phyloP scores from a whole-genome alignment of 495 filamentous ascomycete species.

The Parathielavia hyrcaniae region DNA sequence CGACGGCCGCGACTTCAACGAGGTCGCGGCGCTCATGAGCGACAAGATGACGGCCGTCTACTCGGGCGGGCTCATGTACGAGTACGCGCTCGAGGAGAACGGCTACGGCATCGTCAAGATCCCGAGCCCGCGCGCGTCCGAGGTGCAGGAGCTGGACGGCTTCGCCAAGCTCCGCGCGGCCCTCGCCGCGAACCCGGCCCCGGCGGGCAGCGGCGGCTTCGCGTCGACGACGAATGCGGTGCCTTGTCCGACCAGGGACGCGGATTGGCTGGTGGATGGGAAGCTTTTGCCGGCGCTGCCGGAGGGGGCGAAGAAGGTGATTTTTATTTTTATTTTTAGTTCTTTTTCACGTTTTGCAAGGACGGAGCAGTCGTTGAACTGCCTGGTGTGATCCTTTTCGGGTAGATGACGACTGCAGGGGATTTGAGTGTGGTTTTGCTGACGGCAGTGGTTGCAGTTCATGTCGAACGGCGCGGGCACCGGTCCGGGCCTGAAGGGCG shows the following conservation, averaged over 20 bases:
- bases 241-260: constrained; percentile 61
- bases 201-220: constrained; percentile 70
- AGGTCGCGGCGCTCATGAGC: constrained; percentile 75
- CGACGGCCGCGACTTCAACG: constrained; percentile 72
- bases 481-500: constrained; percentile 63
- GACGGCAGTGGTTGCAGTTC: constrained; percentile 42
- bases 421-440: background rate
- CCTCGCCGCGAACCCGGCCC: constrained; percentile 56
- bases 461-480: constrained; percentile 68
- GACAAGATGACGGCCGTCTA: constrained; percentile 83
- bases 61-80: constrained; percentile 93
- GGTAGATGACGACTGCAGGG: too few relatives aligned
- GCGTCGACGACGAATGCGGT: constrained; percentile 58
- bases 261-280: constrained; percentile 66
- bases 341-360: too few relatives aligned
- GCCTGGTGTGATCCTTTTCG: too few relatives aligned
- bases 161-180: constrained; percentile 63
- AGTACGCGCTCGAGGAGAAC: constrained; percentile 77
- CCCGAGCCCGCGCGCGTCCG: constrained; percentile 33
- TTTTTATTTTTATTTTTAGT: constrained; percentile 6
- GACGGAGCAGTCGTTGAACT: too few relatives aligned
- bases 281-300: constrained; percentile 71
- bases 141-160: constrained; percentile 46
- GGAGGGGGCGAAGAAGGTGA: constrained; percentile 45
- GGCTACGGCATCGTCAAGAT: constrained; percentile 74